Evolutionary conservation across 192 early-diverging fungal species (phyloP).

Genomic region (Glomus cerebriforme): DNA sequence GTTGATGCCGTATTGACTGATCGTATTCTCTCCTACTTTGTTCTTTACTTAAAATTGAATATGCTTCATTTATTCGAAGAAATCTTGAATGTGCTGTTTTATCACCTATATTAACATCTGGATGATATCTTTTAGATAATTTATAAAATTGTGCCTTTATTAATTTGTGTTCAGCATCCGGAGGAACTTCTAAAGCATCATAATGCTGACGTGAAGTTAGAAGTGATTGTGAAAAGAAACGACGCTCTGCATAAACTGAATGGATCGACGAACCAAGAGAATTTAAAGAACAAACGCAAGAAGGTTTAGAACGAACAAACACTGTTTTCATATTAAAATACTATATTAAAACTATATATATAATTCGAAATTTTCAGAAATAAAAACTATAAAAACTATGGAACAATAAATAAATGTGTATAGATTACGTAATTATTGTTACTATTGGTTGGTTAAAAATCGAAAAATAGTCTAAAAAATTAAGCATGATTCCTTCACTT

Average conservation of each 20-base stretch:
- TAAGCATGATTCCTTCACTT: too few species aligned
- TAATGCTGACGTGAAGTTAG: constrained; percentile 38
- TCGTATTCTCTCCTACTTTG: constrained; percentile 79
- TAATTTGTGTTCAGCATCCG: constrained; percentile 50
- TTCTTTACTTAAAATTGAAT: constrained; percentile 75
- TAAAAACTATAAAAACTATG: too few species aligned
- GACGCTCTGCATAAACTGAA: background rate
- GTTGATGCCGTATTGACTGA: constrained; percentile 25
- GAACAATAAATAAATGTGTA: too few species aligned
- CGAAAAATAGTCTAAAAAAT: too few species aligned
- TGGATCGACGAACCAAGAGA: background rate
- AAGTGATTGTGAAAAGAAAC: background rate
- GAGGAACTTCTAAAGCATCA: constrained; percentile 45
- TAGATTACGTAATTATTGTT: too few species aligned
- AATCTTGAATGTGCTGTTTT: constrained; percentile 71
- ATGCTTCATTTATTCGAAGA: constrained; percentile 83
- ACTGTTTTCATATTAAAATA: background rate
- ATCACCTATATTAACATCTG: constrained; percentile 73
- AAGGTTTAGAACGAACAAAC: background rate
- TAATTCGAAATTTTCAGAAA: too few species aligned
- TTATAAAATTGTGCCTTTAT: constrained; percentile 74
- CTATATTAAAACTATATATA: too few species aligned
- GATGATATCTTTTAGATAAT: constrained; percentile 80
- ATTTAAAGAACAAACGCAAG: background rate
- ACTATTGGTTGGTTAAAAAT: too few species aligned